Percentiles rank a stretch among this genome's conserved stretches.
These are phyloP conservation scores for Sanguinoderma infundibulare DNA, from an alignment of 1,284 basidiomycete species.

Conservation along the genomic window DNA sequence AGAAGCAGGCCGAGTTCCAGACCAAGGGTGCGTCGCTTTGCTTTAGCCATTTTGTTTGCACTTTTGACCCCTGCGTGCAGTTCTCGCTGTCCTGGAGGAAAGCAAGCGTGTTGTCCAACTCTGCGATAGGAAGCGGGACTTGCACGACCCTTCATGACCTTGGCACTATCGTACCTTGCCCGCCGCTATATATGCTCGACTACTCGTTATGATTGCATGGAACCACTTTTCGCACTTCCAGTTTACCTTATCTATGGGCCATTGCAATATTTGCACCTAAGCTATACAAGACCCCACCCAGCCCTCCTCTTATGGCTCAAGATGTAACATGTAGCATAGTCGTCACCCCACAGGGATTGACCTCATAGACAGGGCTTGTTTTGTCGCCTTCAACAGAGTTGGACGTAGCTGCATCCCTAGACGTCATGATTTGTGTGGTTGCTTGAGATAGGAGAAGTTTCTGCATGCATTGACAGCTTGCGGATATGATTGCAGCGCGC, in stretches of 20 bases:
- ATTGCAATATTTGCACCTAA: constrained; percentile 1
- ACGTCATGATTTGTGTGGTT: not conserved
- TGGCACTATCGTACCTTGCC: too few relatives aligned
- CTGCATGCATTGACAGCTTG: too few relatives aligned
- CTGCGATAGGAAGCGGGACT: constrained; percentile 49
- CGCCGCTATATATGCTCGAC: constrained; percentile 5
- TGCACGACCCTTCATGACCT: constrained; percentile 23
- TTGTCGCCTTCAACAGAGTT: not conserved
- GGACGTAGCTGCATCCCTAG: not conserved
- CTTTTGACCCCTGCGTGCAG: constrained; percentile 37
- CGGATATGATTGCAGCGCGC: too few relatives aligned
- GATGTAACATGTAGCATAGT: constrained; percentile 26
- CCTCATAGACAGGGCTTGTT: not conserved
- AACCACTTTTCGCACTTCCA: not conserved
- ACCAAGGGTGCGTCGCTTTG: constrained; percentile 51
- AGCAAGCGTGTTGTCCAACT: constrained; percentile 52
- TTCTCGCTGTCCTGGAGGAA: constrained; percentile 61
- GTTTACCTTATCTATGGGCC: constrained; percentile 11
- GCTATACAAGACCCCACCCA: not conserved
- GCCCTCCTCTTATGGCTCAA: not conserved
- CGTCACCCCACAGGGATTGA: not conserved
- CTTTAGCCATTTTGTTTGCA: not conserved
- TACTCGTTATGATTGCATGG: constrained; percentile 7
- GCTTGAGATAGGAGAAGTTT: not conserved
- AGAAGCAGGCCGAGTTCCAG: constrained; percentile 58